Percentiles rank a stretch among this genome's conserved stretches.
These are phyloP conservation scores for Trichoderma gracile DNA, from an alignment of 2,329 filamentous ascomycete genomes.

Conservation along the genomic window DNA sequence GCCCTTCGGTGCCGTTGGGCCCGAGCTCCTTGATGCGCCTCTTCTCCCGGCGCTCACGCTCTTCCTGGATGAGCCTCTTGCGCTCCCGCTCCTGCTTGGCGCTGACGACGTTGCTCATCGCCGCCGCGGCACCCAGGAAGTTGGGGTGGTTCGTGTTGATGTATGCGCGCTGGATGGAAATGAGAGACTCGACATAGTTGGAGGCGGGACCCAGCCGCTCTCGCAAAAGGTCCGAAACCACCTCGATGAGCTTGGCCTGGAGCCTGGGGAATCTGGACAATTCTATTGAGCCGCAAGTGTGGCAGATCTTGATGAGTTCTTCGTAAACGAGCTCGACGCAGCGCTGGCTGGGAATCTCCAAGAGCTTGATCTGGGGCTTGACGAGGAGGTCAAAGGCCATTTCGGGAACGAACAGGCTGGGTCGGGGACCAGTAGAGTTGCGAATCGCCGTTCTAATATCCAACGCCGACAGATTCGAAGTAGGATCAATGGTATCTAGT, in stretches of 20 bases:
- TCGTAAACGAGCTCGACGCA: slow-evolving; percentile 98
- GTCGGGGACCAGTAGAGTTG: slow-evolving; percentile 93
- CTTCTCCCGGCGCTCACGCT: slow-evolving; percentile 82
- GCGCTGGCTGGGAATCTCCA: slow-evolving; percentile 91
- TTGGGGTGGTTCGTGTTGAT: slow-evolving; percentile 99
- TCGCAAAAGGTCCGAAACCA: slow-evolving; percentile 91
- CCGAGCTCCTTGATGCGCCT: slow-evolving; percentile 80
- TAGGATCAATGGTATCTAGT: slow-evolving; percentile 93
- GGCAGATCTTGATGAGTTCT: slow-evolving; percentile 98
- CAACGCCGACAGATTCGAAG: slow-evolving; percentile 87
- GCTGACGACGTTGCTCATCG: slow-evolving; percentile 95
- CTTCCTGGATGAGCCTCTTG: slow-evolving; percentile 75
- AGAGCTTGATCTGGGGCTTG: slow-evolving; percentile 96
- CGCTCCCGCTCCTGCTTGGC: slow-evolving; percentile 94
- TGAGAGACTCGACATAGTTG: slow-evolving; percentile 90
- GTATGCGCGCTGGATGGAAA: slow-evolving; percentile 95
- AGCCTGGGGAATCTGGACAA: slow-evolving; percentile 87
- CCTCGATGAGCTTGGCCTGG: slow-evolving; percentile 96
- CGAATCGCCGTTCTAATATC: slow-evolving; percentile 97
- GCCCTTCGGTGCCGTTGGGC: slow-evolving; percentile 72
- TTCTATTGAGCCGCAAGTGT: slow-evolving; percentile 95
- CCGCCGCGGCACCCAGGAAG: slow-evolving; percentile 92
- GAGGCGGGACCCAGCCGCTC: slow-evolving; percentile 90
- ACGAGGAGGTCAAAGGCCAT: slow-evolving; percentile 96
- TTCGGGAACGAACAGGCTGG: slow-evolving; percentile 95